Base-by-base conservation (phyloP, 1,139 yeast genomes). In the Candida pseudoviswanathii region DNA sequence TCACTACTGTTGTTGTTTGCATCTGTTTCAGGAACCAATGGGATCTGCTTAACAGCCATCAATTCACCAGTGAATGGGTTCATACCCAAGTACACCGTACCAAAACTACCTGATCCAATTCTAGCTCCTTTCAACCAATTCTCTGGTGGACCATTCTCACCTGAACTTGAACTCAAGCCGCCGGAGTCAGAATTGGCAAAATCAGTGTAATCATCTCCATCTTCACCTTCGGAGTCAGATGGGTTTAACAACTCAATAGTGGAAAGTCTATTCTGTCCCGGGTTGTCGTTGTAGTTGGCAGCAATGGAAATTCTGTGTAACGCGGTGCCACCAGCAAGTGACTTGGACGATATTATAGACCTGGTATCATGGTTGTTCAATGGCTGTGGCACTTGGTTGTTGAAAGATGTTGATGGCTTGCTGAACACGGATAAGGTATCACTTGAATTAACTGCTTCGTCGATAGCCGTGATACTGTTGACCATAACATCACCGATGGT, bases 1-100 rank as follows among this genome's bases (percentile, higher is more conserved):
- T 61, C 68, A 57, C 58, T 66, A 9, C 51, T 50, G 61, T 62
- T 67, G 57, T 59, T 66, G n/a, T 50, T 50, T 30, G 60, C 60
- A 49, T 61, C 72, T 51, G 71, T 78, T 31, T 47, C 49, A 48
- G 65, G 70, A 0, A 89, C 86, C 22, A 91, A 66, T 41, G 86
- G 86, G 0, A 94, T 97, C 64, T 92, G 97, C 61, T 94, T 94
- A 10, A 94, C 97, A 0, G 98, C 99, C 96, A 94, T 90, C 48
- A 94, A 74, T 62, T 91, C 98, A 41, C 99, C 99, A 0, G 96
- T 91, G 41, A 86, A 71, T 1, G 96, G 89, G 63, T 91, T 90
- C 86, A 94, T 85, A 1, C 97, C 99, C 41, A 94, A 74, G 56
- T 87, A 92, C 1, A 94, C 99, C 2, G 90, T 85, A 32, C 98